These are phyloP conservation scores for Comarum palustre DNA, from an alignment of 306 rosid species.

Conservation along the genomic window DNA sequence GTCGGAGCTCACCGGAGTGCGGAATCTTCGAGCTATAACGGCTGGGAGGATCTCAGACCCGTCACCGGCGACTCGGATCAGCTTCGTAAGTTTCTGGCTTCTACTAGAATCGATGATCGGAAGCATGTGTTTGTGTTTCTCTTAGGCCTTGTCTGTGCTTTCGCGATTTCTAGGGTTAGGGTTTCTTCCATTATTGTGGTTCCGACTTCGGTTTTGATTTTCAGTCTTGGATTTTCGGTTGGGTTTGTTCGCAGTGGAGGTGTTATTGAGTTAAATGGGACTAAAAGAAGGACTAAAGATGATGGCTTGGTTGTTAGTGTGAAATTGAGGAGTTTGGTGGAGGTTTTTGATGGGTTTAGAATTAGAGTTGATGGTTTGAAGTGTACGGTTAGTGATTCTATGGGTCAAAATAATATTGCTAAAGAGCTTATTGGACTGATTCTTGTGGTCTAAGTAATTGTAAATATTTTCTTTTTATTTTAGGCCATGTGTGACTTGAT, in stretches of 20 bases:
- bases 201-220: conserved; percentile 70
- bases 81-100: conserved; percentile 56
- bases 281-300: conserved; percentile 51
- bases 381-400: conserved; percentile 48
- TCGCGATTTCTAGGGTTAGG: conserved; percentile 80
- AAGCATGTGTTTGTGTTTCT: conserved; percentile 57
- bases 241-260: conserved; percentile 61
- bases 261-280: conserved; percentile 41
- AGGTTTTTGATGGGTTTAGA: conserved; percentile 54
- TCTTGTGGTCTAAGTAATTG: no score
- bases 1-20: conserved; percentile 40
- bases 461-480: no score
- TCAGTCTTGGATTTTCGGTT: conserved; percentile 62
- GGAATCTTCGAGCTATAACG: conserved; percentile 48
- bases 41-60: conserved; percentile 69
- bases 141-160: conserved; percentile 68
- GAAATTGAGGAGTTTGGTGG: conserved; percentile 47
- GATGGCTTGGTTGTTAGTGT: conserved; percentile 43
- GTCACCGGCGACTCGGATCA: conserved; percentile 42
- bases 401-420: no score
- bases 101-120: conserved; percentile 62
- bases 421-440: no score
- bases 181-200: conserved; percentile 69
- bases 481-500: no score
- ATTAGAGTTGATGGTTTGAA: conserved; percentile 44